A percentile compares a stretch with the other conserved stretches of the same genome.
Evolutionary conservation across 495 filamentous ascomycete genomes (phyloP).

Genomic region (Poronia punctata): DNA sequence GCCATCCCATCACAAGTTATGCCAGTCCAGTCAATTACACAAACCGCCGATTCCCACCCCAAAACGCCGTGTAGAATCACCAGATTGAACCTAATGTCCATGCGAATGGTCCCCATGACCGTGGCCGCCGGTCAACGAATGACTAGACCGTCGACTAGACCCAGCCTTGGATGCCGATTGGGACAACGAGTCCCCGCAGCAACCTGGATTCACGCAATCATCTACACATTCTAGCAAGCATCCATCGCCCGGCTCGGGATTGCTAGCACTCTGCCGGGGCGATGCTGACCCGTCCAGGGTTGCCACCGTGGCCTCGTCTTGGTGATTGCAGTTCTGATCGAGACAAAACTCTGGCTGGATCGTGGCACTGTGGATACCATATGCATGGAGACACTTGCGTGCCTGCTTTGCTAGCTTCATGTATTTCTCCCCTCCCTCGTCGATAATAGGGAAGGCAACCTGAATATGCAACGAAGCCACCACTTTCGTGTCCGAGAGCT

Average conservation of each 20-base stretch:
- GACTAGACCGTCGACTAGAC: conserved; percentile 19
- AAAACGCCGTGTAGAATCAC: too few relatives aligned
- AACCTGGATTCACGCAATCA: conserved; percentile 66
- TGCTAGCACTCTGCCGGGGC: conserved; percentile 33
- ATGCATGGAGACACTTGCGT: conserved; percentile 80
- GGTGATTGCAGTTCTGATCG: conserved; percentile 41
- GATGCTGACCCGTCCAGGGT: conserved; percentile 27
- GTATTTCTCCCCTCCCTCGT: conserved; percentile 69
- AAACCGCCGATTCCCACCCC: too few relatives aligned
- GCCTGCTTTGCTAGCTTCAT: conserved; percentile 81
- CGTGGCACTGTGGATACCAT: conserved; percentile 95
- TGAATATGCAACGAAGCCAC: conserved; percentile 90
- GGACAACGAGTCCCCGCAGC: conserved; percentile 44
- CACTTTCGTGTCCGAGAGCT: conserved; percentile 86
- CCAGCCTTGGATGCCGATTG: conserved; percentile 19
- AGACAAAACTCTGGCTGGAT: conserved; percentile 92
- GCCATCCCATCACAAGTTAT: too few relatives aligned
- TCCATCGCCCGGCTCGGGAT: conserved; percentile 47
- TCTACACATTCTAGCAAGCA: conserved; percentile 86
- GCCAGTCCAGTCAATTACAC: too few relatives aligned
- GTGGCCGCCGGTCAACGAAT: conserved; percentile 15
- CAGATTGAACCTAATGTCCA: too few relatives aligned
- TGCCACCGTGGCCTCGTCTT: conserved; percentile 24
- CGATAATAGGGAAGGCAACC: conserved; percentile 62
- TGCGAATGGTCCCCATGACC: conserved; percentile 9